These are phyloP conservation scores for Amniculicola lignicola DNA, from an alignment of 495 filamentous ascomycete genomes.

Conservation along the genomic window DNA sequence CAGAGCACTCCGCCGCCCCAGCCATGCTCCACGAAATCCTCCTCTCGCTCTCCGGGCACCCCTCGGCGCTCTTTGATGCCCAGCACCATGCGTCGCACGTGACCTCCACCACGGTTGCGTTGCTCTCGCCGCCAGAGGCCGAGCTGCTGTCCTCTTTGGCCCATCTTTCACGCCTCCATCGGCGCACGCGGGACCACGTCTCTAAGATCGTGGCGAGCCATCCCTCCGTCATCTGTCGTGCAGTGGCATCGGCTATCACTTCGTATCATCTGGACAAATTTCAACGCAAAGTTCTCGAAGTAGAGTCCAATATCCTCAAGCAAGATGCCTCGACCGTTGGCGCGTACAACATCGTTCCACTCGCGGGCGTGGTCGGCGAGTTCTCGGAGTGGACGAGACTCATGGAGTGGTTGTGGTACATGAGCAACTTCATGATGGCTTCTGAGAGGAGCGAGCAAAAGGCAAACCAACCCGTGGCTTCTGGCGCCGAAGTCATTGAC, in stretches of 20 bases:
- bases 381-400: constrained; percentile 81
- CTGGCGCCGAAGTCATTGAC: constrained; percentile 71
- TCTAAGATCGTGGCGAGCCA: constrained; percentile 65
- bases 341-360: constrained; percentile 85
- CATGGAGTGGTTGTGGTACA: constrained; percentile 82
- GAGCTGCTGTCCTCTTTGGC: constrained; percentile 74
- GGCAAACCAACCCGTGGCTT: constrained; percentile 24
- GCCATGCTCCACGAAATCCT: constrained; percentile 95
- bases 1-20: constrained; percentile 3
- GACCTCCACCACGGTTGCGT: constrained; percentile 45
- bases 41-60: constrained; percentile 88
- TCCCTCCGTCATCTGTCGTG: constrained; percentile 75
- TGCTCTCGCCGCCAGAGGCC: constrained; percentile 74
- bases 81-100: constrained; percentile 18
- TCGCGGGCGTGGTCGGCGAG: constrained; percentile 77
- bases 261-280: constrained; percentile 71
- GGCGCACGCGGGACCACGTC: constrained; percentile 60
- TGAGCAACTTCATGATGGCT: constrained; percentile 62
- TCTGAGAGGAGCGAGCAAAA: constrained; percentile 10
- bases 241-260: constrained; percentile 78
- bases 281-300: constrained; percentile 75
- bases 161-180: constrained; percentile 71
- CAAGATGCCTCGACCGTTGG: constrained; percentile 73
- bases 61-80: constrained; percentile 71
- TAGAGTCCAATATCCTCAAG: constrained; percentile 72